Conservation (phyloP, 2,329 filamentous ascomycete species). For the Trichoderma sp. region DNA sequence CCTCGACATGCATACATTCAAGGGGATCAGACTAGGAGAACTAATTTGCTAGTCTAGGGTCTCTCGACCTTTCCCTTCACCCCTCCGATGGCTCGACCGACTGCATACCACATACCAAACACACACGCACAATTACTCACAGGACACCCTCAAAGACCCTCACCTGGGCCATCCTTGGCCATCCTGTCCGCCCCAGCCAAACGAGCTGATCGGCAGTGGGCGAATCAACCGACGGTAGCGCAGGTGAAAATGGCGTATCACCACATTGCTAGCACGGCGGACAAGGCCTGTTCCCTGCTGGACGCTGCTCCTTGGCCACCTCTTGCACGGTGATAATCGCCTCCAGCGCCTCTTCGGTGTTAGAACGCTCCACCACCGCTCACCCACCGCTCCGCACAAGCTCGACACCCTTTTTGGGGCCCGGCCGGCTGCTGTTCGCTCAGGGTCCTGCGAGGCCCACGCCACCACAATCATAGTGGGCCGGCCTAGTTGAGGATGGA, state of each 20-base stretch:
- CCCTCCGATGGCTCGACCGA: not conserved
- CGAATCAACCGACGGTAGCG: conserved; percentile 18
- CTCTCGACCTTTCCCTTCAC: not conserved
- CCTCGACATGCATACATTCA: not conserved
- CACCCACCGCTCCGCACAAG: conserved; percentile 14
- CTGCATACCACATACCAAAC: not conserved
- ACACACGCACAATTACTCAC: not conserved
- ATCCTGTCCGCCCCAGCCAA: not conserved
- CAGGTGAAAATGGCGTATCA: conserved; percentile 14
- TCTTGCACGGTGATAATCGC: not conserved
- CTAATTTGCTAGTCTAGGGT: not conserved
- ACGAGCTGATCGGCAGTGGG: conserved; percentile 20
- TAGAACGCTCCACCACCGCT: not conserved
- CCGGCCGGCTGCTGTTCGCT: conserved; percentile 2
- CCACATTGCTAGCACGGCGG: not conserved
- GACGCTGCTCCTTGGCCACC: conserved; percentile 1
- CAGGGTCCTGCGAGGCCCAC: conserved; percentile 17
- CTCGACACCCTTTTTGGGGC: conserved; percentile 1
- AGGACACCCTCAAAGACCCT: not conserved
- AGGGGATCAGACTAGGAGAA: not conserved
- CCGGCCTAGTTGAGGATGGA: not conserved
- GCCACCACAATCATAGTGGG: conserved; percentile 10
- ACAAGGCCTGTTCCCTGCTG: conserved; percentile 19
- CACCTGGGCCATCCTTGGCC: not conserved
- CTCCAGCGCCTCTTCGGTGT: not conserved